phyloP scores from a whole-genome alignment of 169 alveolate genomes.

The Cryptosporidium andersoni region DNA sequence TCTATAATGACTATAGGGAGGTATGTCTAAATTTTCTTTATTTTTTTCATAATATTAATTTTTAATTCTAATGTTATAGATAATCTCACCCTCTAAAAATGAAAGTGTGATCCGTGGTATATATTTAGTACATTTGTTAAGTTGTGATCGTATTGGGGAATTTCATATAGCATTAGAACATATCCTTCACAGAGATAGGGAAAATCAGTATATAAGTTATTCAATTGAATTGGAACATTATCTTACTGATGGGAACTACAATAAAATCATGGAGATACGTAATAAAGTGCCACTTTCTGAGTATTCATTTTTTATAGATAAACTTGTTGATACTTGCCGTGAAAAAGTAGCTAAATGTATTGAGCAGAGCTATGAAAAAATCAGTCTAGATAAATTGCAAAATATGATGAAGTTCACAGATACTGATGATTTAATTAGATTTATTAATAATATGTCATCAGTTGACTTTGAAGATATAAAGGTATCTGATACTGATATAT shows the following conservation, averaged over 20 bases:
- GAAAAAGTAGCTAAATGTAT: constrained; percentile 67
- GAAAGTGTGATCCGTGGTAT: constrained; percentile 65
- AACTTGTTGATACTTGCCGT: constrained; percentile 37
- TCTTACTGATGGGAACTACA: constrained; percentile 74
- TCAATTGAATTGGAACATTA: constrained; percentile 68
- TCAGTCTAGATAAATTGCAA: constrained; percentile 32
- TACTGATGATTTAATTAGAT: constrained; percentile 38
- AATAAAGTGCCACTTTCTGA: constrained; percentile 25
- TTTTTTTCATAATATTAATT: not conserved
- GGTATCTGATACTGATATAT: not conserved
- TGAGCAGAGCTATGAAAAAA: constrained; percentile 56
- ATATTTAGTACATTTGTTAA: constrained; percentile 64
- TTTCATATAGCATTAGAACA: constrained; percentile 70
- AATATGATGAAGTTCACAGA: constrained; percentile 55
- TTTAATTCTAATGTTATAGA: constrained; percentile 12
- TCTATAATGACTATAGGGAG: constrained; percentile 17
- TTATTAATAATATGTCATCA: constrained; percentile 22
- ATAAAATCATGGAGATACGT: constrained; percentile 37
- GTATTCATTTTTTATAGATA: constrained; percentile 9
- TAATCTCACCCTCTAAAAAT: constrained; percentile 30
- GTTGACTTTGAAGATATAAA: not conserved
- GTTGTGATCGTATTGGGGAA: constrained; percentile 71
- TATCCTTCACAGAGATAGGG: constrained; percentile 51
- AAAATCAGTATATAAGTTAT: constrained; percentile 37
- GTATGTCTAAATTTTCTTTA: not conserved